Conservation (phyloP, 73 alveolate genomes). For the Tetrahymena elliotti region DNA sequence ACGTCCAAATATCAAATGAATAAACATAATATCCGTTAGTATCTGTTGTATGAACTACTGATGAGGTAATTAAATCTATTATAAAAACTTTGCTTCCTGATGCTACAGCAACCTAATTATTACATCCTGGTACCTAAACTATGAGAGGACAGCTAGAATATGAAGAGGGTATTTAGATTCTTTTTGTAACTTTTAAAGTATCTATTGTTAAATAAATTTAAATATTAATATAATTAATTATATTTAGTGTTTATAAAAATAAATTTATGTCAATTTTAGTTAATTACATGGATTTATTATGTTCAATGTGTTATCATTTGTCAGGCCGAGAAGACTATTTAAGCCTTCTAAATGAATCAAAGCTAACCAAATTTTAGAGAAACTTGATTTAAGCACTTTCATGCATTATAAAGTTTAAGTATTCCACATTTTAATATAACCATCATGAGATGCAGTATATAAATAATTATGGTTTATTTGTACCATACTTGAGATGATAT, state of each 20-base stretch:
- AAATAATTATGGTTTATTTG: background rate
- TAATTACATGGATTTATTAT: background rate
- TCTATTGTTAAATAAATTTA: background rate
- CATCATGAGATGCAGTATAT: background rate
- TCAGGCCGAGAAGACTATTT: background rate
- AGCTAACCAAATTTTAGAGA: background rate
- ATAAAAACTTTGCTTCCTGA: background rate
- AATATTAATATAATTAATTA: too few relatives aligned
- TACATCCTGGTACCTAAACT: background rate
- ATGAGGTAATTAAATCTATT: background rate
- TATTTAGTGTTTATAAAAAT: too few relatives aligned
- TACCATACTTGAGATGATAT: background rate
- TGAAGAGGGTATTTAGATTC: background rate
- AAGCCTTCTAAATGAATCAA: background rate
- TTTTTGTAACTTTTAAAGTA: background rate
- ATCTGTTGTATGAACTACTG: background rate
- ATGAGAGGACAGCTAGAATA: background rate
- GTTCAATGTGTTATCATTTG: background rate
- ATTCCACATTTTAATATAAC: background rate
- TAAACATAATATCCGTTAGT: background rate
- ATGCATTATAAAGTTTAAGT: background rate
- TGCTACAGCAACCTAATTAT: background rate
- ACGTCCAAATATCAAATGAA: background rate
- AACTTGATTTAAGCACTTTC: background rate
- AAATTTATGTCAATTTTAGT: too few relatives aligned